Base-by-base conservation (phyloP, 2,329 filamentous ascomycete species). In the Kalaharituber pfeilii region DNA sequence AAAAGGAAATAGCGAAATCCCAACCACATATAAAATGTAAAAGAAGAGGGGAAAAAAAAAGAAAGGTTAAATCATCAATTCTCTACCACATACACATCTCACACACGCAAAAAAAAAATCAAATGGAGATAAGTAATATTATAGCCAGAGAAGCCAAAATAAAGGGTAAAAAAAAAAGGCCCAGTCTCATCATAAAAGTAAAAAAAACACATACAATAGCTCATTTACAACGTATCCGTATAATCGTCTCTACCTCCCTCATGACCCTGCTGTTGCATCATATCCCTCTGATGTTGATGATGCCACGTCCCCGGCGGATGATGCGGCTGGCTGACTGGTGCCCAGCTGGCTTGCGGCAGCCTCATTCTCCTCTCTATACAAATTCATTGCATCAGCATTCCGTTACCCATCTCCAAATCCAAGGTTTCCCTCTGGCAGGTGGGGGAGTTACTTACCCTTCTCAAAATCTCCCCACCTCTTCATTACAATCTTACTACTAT, bases 401-500 rank as follows among this genome's bases (percentile, higher is more conserved):
- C n/a, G n/a, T n/a, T n/a, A n/a, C n/a, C n/a, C 33, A 39, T 18
- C 8, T 5, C 20, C 33, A 39, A 13, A 39, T 39, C 33, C 33
- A 39, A 3, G 33, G 33, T n/a, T n/a, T n/a, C n/a, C n/a, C n/a
- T n/a, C n/a, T n/a, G n/a, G n/a, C n/a, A 49, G 44, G 13, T 5
- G 44, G 24, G 5, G 3, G 24, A 26, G 44, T 13, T 18, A 49
- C 2, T 18, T 72, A 75, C 78, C 81, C 68, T 76, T 78, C 73
- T 98, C 91, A 67, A 96, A 98, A 70, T 98, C 91, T 59, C 82
- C 84, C 91, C 91, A 98, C 63, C 91, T 75, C 75, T 94, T 95
- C 91, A 98, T 98, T 33, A 89, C 95, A 67, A 98, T 98, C 78
- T 95, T 94, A 69, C 83, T 93, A 69, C 84, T 93, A 69, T 98